A percentile compares a stretch with the other conserved stretches of the same genome.
phyloP scores from a whole-genome alignment of 2,329 filamentous ascomycete species.

The Calcarisporium arbuscula region DNA sequence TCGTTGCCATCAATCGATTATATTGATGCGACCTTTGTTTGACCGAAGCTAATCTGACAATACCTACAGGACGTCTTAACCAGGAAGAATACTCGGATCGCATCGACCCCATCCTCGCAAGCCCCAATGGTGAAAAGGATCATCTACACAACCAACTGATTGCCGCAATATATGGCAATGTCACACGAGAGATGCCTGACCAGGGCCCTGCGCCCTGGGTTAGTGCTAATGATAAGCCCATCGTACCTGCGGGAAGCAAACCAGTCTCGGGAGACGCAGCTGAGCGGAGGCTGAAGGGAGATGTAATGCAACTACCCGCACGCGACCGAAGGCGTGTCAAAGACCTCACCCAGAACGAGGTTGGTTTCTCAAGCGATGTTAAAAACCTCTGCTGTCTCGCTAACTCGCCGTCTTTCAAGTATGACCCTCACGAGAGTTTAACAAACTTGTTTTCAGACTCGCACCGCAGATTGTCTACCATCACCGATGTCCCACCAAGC shows the following conservation, averaged over 20 bases:
- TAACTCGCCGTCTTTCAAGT: conserved; percentile 35
- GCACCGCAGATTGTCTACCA: conserved; percentile 36
- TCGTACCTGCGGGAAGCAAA: conserved; percentile 50
- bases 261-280: conserved; percentile 59
- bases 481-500: conserved; percentile 59
- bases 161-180: conserved; percentile 61
- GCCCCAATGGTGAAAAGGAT: conserved; percentile 50
- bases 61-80: conserved; percentile 50
- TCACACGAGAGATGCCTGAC: conserved; percentile 63
- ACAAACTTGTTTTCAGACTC: conserved; percentile 46
- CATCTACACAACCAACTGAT: conserved; percentile 65
- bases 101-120: conserved; percentile 54
- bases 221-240: conserved; percentile 63
- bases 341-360: conserved; percentile 56
- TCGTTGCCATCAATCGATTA: no score
- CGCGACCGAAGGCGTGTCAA: conserved; percentile 62
- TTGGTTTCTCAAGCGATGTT: conserved; percentile 30
- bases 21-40: no score
- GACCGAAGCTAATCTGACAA: no score
- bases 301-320: conserved; percentile 65
- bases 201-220: conserved; percentile 64
- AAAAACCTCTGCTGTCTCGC: no score
- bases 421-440: conserved; percentile 49
- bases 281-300: conserved; percentile 59
- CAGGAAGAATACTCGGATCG: conserved; percentile 53